Base-by-base conservation (phyloP, 2,329 filamentous ascomycete species). In the Curvularia sp. region DNA sequence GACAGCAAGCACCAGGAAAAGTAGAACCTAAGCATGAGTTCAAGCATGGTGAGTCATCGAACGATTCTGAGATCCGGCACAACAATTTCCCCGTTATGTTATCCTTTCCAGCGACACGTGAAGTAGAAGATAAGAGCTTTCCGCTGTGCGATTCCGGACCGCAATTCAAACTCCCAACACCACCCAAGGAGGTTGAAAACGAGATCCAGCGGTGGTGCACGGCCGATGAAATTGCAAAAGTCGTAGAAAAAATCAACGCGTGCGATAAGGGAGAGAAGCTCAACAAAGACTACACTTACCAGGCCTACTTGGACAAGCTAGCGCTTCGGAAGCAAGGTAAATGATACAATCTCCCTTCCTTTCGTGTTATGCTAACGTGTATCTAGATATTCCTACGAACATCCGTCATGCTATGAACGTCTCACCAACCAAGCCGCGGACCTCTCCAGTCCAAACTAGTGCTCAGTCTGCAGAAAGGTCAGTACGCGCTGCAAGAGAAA, bases 141-240 rank as follows among this genome's bases (percentile, higher is more conserved):
- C 25, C 32, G n/a, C 49, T 42, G 18, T 72, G 57, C 47, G 72
- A 75, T 15, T 71, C 69, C 41, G 73, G 73, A 1, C 74, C 72
- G 2, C 64, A 64, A 6, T 74, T 72, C 62, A 71, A 66, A 59
- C 61, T 74, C 12, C 69, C 72, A 3, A 10, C 12, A 3, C 9
- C 54, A 10, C 47, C 51, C 5, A 21, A 55, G 1, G 10, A 32
- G 3, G 43, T 55, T 18, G 43, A 60, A 12, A 32, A 50, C 6
- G 34, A 38, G 30, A 48, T 68, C n/a, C 53, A 41, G 2, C 28
- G 36, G 7, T 30, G 60, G 23, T 57, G 57, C 10, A 64, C 52
- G 13, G 25, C 3, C 2, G 2, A 36, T 3, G 47, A 23, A 13
- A 54, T 68, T 8, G 15, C 30, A 5, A 53, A 55, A 12, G 47